phyloP scores from a whole-genome alignment of 2,329 filamentous ascomycete species.

The Beauveria sp. region DNA sequence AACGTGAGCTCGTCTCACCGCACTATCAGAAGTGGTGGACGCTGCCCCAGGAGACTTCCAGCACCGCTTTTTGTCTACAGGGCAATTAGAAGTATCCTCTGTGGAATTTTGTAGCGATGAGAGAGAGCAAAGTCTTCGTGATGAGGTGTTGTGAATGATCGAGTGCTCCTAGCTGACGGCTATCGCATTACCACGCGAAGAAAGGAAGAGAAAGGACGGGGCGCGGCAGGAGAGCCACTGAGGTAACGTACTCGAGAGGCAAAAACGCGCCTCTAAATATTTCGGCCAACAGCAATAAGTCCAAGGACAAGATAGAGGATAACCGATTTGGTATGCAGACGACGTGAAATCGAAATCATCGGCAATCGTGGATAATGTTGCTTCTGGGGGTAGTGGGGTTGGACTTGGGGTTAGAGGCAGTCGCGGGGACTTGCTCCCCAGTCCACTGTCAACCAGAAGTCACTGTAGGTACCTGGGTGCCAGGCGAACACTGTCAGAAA shows the following conservation, averaged over 20 bases:
- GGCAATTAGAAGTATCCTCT: background rate
- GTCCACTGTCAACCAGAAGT: no score
- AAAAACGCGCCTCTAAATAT: background rate
- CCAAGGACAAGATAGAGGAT: background rate
- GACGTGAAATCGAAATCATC: background rate
- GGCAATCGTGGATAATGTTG: background rate
- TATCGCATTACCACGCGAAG: background rate
- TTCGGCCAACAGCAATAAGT: background rate
- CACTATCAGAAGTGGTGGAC: background rate
- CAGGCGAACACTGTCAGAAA: background rate
- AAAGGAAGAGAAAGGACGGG: background rate
- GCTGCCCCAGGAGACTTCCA: no score
- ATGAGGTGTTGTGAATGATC: background rate
- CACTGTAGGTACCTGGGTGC: background rate
- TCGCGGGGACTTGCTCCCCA: background rate
- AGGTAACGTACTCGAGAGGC: background rate
- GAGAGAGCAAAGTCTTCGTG: background rate
- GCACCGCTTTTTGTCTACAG: background rate
- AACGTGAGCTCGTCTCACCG: background rate
- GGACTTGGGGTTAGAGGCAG: background rate
- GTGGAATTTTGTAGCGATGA: background rate
- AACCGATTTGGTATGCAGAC: background rate
- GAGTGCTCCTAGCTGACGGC: background rate
- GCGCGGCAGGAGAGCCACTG: background rate
- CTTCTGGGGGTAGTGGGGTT: slow-evolving; percentile 2